Conservation (phyloP, 192 early-diverging fungal species). For the Diversispora epigaea region DNA sequence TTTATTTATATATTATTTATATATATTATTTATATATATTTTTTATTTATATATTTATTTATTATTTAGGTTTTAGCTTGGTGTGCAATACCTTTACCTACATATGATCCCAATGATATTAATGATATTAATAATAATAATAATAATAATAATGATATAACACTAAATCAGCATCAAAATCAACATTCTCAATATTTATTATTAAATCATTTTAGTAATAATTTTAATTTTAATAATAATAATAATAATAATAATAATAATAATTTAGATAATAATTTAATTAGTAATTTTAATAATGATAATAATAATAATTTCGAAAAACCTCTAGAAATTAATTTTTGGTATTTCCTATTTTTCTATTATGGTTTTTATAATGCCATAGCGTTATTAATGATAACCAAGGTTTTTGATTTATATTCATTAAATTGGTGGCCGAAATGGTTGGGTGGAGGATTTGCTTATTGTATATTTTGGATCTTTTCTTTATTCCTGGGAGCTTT, state of each 20-base stretch:
- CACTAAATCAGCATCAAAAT: conserved; percentile 28
- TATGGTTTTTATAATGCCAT: conserved; percentile 76
- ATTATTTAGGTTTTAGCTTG: conserved; percentile 49
- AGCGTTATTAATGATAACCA: conserved; percentile 69
- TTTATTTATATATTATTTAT: too few species aligned
- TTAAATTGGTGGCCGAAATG: conserved; percentile 77
- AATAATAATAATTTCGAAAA: background rate
- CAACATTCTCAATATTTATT: background rate
- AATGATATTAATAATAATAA: conserved; percentile 3
- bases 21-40: conserved; percentile 33
- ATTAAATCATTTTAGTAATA: too few species aligned
- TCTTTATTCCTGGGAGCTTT: conserved; percentile 58
- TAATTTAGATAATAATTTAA: too few species aligned
- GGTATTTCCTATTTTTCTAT: conserved; percentile 78
- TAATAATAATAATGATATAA: background rate
- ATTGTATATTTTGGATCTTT: conserved; percentile 66
- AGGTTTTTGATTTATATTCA: conserved; percentile 76
- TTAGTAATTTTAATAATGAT: too few species aligned
- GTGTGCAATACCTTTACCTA: conserved; percentile 58
- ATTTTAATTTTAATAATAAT: too few species aligned
- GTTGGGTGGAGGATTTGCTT: conserved; percentile 62
- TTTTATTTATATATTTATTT: too few species aligned
- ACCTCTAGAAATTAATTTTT: conserved; percentile 65
- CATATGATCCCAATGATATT: conserved; percentile 36
- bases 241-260: too few species aligned